A percentile compares a stretch with the other conserved stretches of the same genome.
These are phyloP conservation scores for Arthrobotrys musiformis DNA, from an alignment of 2,329 filamentous ascomycete genomes.

Conservation along the genomic window DNA sequence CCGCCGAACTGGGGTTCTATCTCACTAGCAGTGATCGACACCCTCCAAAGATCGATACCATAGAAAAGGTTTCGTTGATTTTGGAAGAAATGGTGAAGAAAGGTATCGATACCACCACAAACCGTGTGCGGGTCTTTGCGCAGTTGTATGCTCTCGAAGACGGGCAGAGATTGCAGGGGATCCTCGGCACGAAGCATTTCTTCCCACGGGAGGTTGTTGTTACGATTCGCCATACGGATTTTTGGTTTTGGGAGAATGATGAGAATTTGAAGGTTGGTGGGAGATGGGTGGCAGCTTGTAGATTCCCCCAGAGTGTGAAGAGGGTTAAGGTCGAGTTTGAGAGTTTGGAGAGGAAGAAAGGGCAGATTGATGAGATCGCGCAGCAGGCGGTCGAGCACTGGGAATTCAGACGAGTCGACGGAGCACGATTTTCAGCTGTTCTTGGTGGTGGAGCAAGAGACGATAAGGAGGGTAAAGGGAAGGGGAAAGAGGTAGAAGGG, in stretches of 20 bases:
- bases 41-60: conserved; percentile 59
- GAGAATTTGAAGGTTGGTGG: conserved; percentile 62
- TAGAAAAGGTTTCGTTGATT: conserved; percentile 55
- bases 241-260: conserved; percentile 65
- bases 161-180: conserved; percentile 54
- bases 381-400: conserved; percentile 59
- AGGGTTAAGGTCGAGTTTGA: conserved; percentile 66
- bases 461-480: no score
- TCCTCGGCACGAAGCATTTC: conserved; percentile 61
- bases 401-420: conserved; percentile 21
- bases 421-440: neutral
- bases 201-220: conserved; percentile 63
- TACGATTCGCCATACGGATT: conserved; percentile 67
- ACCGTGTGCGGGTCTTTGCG: conserved; percentile 63
- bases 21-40: conserved; percentile 60
- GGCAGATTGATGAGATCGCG: conserved; percentile 65
- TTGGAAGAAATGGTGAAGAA: conserved; percentile 43
- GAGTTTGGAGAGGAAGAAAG: conserved; percentile 65
- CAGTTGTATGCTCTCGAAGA: conserved; percentile 64
- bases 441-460: conserved; percentile 59
- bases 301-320: conserved; percentile 61
- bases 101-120: conserved; percentile 58
- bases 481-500: conserved; percentile 53
- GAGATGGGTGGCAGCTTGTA: conserved; percentile 61
- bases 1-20: conserved; percentile 64